A percentile compares a stretch with the other conserved stretches of the same genome.
Conservation (phyloP, 1,284 basidiomycete species). For the Leccinum fallax region DNA sequence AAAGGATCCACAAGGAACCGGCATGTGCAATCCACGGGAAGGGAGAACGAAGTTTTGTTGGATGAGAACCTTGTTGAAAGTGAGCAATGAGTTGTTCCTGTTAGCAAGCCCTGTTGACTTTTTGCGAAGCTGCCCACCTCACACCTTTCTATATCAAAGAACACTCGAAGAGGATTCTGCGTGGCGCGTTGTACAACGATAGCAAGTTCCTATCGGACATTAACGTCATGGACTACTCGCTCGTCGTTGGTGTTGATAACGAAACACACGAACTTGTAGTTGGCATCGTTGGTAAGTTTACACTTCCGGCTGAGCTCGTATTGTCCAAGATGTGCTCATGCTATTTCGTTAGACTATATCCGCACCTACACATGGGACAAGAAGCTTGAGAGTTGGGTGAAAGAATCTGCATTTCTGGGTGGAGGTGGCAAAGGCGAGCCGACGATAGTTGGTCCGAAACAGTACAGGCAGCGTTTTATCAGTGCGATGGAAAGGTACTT, state of each 20-base stretch:
- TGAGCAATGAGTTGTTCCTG: constrained; percentile 37
- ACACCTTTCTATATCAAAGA: constrained; percentile 94
- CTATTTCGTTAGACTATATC: constrained; percentile 71
- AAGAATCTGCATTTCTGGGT: constrained; percentile 89
- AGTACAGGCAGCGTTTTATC: constrained; percentile 87
- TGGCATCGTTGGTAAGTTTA: constrained; percentile 87
- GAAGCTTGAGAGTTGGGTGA: constrained; percentile 96
- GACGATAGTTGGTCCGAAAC: constrained; percentile 86
- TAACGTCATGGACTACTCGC: constrained; percentile 99
- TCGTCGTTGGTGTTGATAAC: constrained; percentile 92
- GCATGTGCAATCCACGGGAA: constrained; percentile 88
- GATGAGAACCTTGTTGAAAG: constrained; percentile 92
- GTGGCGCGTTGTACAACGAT: constrained; percentile 92
- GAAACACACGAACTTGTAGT: constrained; percentile 84
- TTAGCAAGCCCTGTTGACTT: constrained; percentile 11
- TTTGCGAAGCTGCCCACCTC: constrained; percentile 57
- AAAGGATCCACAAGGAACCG: constrained; percentile 94
- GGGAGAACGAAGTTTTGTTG: constrained; percentile 89
- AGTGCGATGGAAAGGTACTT: constrained; percentile 94
- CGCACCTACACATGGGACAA: constrained; percentile 98
- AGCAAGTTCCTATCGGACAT: constrained; percentile 93
- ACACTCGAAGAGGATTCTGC: constrained; percentile 91
- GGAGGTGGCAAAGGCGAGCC: constrained; percentile 82
- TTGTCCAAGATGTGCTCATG: constrained; percentile 4
- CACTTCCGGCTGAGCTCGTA: not conserved